phyloP scores from a whole-genome alignment of 805 yeast genomes.

The Ogataea minuta region DNA sequence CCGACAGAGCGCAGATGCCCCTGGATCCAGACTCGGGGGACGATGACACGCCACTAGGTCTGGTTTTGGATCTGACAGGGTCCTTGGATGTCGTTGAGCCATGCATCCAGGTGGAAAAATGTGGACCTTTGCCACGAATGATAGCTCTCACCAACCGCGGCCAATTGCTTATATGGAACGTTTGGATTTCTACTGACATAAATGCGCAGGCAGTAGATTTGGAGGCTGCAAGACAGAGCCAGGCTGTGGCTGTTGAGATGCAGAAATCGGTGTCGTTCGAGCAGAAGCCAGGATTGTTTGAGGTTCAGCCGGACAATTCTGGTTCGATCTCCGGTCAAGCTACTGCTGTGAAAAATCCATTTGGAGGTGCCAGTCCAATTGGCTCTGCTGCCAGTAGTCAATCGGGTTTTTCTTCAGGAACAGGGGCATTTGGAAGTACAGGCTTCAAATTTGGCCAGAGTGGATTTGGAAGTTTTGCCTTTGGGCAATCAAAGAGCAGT shows the following conservation, averaged over 20 bases:
- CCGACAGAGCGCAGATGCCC: slow-evolving; percentile 72
- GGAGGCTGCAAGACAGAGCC: slow-evolving; percentile 1
- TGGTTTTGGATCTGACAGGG: slow-evolving; percentile 58
- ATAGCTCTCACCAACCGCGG: slow-evolving; percentile 66
- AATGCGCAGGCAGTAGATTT: slow-evolving; percentile 33
- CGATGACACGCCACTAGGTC: slow-evolving; percentile 71
- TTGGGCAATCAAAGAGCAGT: slow-evolving; percentile 15
- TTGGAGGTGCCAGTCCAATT: slow-evolving; percentile 9
- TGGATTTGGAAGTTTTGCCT: slow-evolving; percentile 14
- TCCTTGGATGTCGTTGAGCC: slow-evolving; percentile 48
- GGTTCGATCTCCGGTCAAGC: no score
- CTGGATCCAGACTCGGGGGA: slow-evolving; percentile 60
- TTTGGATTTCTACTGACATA: slow-evolving; percentile 56
- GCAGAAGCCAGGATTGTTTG: no score
- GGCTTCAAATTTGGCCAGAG: slow-evolving; percentile 10
- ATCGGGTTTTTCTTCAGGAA: not conserved
- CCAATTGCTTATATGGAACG: slow-evolving; percentile 57
- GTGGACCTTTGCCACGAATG: slow-evolving; percentile 62
- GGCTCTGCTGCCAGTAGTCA: slow-evolving; percentile 2
- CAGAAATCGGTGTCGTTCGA: no score
- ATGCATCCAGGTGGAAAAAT: slow-evolving; percentile 54
- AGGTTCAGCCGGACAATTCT: not conserved
- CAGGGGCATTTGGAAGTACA: slow-evolving; percentile 21
- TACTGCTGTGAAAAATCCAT: slow-evolving; percentile 14
- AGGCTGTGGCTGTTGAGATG: not conserved